These are phyloP conservation scores for Fusarium hainanense DNA, from an alignment of 2,329 filamentous ascomycete genomes.

Conservation along the genomic window DNA sequence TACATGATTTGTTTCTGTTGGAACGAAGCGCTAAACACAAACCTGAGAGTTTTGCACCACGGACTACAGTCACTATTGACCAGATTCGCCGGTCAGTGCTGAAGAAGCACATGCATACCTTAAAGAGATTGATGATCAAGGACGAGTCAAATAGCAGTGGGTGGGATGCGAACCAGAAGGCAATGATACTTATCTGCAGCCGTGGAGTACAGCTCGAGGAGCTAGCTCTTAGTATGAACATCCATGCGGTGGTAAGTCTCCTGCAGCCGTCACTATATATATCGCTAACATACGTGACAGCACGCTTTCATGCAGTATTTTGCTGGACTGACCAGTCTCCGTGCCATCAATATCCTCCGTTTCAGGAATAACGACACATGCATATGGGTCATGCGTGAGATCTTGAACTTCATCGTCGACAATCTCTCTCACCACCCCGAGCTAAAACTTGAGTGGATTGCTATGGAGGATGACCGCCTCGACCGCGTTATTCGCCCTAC, in stretches of 20 bases:
- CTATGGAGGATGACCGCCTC: constrained; percentile 63
- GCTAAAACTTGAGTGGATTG: constrained; percentile 68
- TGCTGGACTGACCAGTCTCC: constrained; percentile 58
- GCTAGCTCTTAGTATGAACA: constrained; percentile 65
- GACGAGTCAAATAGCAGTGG: constrained; percentile 60
- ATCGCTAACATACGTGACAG: constrained; percentile 49
- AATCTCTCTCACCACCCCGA: constrained; percentile 65
- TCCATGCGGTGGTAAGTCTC: constrained; percentile 63
- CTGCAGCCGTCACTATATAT: not conserved
- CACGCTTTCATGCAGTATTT: constrained; percentile 68
- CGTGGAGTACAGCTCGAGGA: constrained; percentile 64
- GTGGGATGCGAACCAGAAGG: constrained; percentile 70
- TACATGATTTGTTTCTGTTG: constrained; percentile 70
- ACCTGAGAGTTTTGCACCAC: constrained; percentile 64
- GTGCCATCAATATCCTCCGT: constrained; percentile 65
- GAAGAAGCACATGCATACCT: constrained; percentile 65
- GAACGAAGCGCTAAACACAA: constrained; percentile 64
- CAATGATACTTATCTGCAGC: constrained; percentile 64
- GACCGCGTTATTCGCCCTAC: constrained; percentile 60
- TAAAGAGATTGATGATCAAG: constrained; percentile 70
- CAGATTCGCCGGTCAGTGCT: constrained; percentile 68
- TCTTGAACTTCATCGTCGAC: constrained; percentile 68
- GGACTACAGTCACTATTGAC: constrained; percentile 62
- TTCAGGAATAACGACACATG: constrained; percentile 68
- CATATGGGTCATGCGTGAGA: constrained; percentile 66